phyloP scores from a whole-genome alignment of 1,139 yeast genomes.

The Taphrina wiesneri region DNA sequence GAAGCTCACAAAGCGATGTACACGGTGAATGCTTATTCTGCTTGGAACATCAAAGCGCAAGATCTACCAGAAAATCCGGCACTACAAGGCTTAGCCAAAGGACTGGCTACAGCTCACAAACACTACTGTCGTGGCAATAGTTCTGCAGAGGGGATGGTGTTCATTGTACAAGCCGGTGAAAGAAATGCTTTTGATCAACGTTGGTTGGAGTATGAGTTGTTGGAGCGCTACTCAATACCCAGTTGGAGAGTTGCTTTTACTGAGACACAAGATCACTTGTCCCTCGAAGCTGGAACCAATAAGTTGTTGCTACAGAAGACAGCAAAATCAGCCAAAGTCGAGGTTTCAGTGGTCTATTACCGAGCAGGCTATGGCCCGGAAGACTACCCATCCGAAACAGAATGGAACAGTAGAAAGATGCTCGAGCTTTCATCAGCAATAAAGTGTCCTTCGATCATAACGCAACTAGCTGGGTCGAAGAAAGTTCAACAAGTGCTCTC shows the following conservation, averaged over 20 bases:
- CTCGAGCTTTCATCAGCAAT: slow-evolving; percentile 78
- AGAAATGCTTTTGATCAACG: slow-evolving; percentile 91
- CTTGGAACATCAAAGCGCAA: slow-evolving; percentile 45
- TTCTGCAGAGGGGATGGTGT: slow-evolving; percentile 59
- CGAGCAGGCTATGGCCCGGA: slow-evolving; percentile 85
- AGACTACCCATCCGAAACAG: slow-evolving; percentile 60
- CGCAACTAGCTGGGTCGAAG: slow-evolving; percentile 90
- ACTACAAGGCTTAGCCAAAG: slow-evolving; percentile 61
- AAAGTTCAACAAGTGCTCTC: slow-evolving; percentile 89
- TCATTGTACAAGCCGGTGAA: slow-evolving; percentile 82
- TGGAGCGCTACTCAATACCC: slow-evolving; percentile 58
- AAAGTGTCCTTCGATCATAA: slow-evolving; percentile 84
- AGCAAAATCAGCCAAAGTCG: slow-evolving; percentile 43
- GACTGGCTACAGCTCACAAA: slow-evolving; percentile 66
- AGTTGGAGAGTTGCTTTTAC: slow-evolving; percentile 67
- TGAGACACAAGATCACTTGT: slow-evolving; percentile 54
- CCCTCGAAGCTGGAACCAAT: slow-evolving; percentile 49
- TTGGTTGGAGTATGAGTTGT: slow-evolving; percentile 69
- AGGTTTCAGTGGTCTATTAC: slow-evolving; percentile 83
- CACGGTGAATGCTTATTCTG: slow-evolving; percentile 43
- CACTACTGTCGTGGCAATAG: slow-evolving; percentile 51
- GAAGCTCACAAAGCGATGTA: slow-evolving; percentile 56
- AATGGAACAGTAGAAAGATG: slow-evolving; percentile 75
- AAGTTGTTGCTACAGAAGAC: slow-evolving; percentile 42
- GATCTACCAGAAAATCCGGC: slow-evolving; percentile 71